Evolutionary conservation across 192 early-diverging fungal species (phyloP), one percentile per base, ranked within the genome.

Genomic region (Podila minutissima): DNA sequence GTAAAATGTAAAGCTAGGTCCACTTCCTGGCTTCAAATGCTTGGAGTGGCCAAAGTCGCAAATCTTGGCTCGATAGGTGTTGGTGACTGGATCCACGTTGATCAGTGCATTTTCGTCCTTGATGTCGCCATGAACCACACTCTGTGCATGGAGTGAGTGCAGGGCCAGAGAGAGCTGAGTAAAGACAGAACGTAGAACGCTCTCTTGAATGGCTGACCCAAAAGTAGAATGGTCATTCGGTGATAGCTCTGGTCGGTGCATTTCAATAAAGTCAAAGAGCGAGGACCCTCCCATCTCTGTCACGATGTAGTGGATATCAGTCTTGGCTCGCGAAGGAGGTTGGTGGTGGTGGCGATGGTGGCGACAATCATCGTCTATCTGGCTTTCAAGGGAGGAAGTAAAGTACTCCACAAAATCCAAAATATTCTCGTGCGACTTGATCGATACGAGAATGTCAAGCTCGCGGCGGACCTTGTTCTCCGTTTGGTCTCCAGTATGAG

Each of bases 41-140:
- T 70, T 70, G 26, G 68, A 59, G 46, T 70, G 68, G 20, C 68
- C 68, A 62, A 70, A 70, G 22, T 70, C 68, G 28, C 68, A 70
- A 26, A 70, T 33, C 41, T 61, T 48, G 28, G 68, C 68, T 7
- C 59, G 68, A 61, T 59, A 70, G 29, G 59, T 62, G 20, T 59
- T 59, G 11, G 58, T 70, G 41, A 31, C 20, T 2, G 38, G 59
- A 31, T 70, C 59, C 9, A 62, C 58, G 11, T 48, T 70, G 20
- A 70, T 59, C 28, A 70, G 28, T 15, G 68, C 68, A 62, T 70
- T 70, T 46, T 70, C 68, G 41, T 70, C 68, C 59, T 70, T 70
- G 31, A 70, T 70, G 61, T 70, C 68, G 33, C 68, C 68, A 48
- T 70, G 68, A 20, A 70, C 59, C 13, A 70, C 60, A 59, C 29